phyloP scores from a whole-genome alignment of 208 protist genomes.

The Acanthamoeba royreba region DNA sequence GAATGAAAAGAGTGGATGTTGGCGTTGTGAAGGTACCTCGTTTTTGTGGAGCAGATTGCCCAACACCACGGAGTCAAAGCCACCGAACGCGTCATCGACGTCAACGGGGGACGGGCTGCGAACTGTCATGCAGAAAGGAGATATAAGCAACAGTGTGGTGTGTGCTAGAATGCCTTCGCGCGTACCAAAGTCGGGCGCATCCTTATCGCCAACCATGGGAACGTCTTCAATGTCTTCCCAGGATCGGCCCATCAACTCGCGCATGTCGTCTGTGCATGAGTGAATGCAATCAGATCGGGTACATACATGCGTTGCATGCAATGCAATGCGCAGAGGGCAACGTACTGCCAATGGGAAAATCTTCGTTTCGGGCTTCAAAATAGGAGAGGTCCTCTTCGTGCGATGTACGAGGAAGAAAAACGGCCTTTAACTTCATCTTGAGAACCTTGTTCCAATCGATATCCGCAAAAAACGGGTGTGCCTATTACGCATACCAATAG shows the following conservation, averaged over 20 bases:
- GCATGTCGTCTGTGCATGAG: no score
- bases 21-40: no score
- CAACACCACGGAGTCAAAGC: not conserved
- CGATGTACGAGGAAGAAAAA: not conserved
- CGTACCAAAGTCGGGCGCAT: not conserved
- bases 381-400: not conserved
- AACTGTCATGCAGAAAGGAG: no score
- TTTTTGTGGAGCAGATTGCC: constrained; percentile 24
- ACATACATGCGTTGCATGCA: no score
- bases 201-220: not conserved
- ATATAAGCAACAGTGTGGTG: no score
- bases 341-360: not conserved
- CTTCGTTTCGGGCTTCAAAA: constrained; percentile 17
- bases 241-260: not conserved
- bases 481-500: constrained; percentile 55
- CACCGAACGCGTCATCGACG: not conserved
- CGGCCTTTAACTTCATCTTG: constrained; percentile 12
- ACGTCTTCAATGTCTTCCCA: not conserved
- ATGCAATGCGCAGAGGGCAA: no score
- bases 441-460: constrained; percentile 70
- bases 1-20: no score
- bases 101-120: not conserved
- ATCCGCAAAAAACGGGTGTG: constrained; percentile 67
- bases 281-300: no score
- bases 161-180: no score